phyloP scores from a whole-genome alignment of 208 protist genomes.

The Lotmaria passim region DNA sequence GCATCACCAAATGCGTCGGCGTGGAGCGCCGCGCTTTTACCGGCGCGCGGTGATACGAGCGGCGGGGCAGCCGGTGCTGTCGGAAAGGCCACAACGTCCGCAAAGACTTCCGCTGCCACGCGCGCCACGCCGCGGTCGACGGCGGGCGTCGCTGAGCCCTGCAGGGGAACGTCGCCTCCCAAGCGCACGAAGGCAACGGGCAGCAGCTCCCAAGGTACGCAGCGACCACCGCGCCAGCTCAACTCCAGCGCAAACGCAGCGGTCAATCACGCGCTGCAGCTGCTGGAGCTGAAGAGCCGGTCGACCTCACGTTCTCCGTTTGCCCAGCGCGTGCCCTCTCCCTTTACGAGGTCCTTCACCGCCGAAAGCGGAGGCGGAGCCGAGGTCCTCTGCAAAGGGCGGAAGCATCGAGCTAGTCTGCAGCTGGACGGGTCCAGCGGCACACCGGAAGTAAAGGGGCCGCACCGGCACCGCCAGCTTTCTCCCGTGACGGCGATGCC shows the following conservation, averaged over 20 bases:
- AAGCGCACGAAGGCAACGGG: neutral
- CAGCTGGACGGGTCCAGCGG: neutral
- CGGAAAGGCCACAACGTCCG: neutral
- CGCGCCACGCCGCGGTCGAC: neutral
- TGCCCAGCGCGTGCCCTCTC: conserved; percentile 6
- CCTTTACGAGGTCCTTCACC: neutral
- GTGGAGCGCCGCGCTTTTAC: neutral
- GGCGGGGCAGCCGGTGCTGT: neutral
- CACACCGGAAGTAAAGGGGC: neutral
- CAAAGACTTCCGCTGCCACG: neutral
- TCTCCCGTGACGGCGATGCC: conserved; percentile 14
- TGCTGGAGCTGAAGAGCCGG: conserved; percentile 26
- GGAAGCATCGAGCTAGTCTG: neutral
- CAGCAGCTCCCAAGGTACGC: neutral
- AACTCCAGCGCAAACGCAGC: conserved; percentile 4
- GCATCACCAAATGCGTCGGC: neutral
- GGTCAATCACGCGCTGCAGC: conserved; percentile 20
- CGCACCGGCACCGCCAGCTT: conserved; percentile 9
- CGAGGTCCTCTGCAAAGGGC: neutral
- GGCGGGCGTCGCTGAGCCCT: neutral
- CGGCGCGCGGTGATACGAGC: neutral
- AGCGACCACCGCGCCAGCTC: conserved; percentile 4
- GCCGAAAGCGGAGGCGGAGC: neutral
- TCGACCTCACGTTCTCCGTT: conserved; percentile 5
- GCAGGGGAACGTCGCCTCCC: neutral